Percentiles rank a stretch among this genome's conserved stretches.
These are phyloP conservation scores for Suaeda aralocaspica DNA, from an alignment of 148 eudicot genomes.

Conservation along the genomic window DNA sequence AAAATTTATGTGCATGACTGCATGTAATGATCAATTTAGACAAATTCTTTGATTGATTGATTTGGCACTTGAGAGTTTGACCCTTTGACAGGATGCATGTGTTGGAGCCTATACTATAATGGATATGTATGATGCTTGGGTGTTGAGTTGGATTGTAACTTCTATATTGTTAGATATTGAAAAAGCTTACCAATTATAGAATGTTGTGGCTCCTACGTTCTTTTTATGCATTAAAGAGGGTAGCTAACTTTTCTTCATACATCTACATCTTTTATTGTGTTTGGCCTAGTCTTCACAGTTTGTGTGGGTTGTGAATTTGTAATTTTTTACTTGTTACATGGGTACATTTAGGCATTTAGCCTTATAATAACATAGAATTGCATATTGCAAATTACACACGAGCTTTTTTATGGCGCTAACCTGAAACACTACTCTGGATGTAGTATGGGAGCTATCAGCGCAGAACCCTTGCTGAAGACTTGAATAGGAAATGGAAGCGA, in stretches of 20 bases:
- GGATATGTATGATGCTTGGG: background rate
- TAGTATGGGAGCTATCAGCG: constrained; percentile 80
- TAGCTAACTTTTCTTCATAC: background rate
- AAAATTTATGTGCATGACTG: no score
- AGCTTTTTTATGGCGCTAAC: constrained; percentile 7
- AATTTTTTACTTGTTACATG: background rate
- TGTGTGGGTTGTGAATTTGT: background rate
- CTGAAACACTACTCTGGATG: constrained; percentile 16
- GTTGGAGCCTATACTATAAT: background rate
- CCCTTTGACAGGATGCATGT: background rate
- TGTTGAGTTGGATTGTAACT: background rate
- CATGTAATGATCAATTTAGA: no score
- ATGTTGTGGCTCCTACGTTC: background rate
- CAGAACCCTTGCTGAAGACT: constrained; percentile 57
- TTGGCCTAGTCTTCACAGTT: background rate
- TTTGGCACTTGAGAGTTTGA: background rate
- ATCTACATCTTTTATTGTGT: background rate
- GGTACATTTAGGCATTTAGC: background rate
- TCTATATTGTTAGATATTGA: background rate
- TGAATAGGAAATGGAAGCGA: constrained; percentile 91
- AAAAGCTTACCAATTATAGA: background rate
- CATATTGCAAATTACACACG: background rate
- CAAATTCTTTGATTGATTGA: no score
- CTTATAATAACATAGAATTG: background rate
- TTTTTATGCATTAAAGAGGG: background rate